Percentiles rank a stretch among this genome's conserved stretches.
These are phyloP conservation scores for Backusella sp. DNA, from an alignment of 192 early-diverging fungal genomes.

Conservation along the genomic window DNA sequence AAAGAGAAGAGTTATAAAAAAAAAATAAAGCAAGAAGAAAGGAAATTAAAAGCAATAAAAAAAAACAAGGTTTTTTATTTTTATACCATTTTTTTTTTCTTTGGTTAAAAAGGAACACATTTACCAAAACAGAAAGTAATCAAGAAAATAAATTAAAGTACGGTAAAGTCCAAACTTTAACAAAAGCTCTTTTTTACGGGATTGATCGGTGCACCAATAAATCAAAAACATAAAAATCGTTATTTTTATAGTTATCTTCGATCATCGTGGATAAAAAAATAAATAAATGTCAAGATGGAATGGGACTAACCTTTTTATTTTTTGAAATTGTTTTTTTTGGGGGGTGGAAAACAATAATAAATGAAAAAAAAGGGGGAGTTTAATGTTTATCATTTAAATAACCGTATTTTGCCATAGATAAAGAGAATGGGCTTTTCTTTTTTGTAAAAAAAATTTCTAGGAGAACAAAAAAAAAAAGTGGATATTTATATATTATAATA, in stretches of 20 bases:
- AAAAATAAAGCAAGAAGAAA: neutral
- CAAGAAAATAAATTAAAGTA: conserved; percentile 3
- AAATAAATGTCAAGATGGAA: neutral
- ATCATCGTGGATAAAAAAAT: neutral
- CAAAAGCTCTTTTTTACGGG: neutral
- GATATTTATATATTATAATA: too few species aligned
- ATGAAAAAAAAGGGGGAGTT: neutral
- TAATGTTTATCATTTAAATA: neutral
- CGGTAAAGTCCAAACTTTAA: neutral
- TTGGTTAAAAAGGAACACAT: conserved; percentile 1
- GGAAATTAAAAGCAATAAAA: neutral
- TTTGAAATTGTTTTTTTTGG: neutral
- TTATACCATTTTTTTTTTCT: neutral
- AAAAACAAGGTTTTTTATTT: conserved; percentile 3
- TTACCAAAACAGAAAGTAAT: conserved; percentile 8
- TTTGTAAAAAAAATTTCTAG: neutral
- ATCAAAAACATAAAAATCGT: conserved; percentile 2
- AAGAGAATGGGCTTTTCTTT: neutral
- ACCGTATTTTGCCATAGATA: neutral
- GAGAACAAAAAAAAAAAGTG: neutral
- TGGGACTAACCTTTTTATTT: neutral
- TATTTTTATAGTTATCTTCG: neutral
- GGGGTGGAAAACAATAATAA: too few species aligned
- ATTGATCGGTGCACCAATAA: conserved; percentile 6
- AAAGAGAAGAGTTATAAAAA: neutral